These are phyloP conservation scores for Funneliformis caledonium DNA, from an alignment of 371 early-diverging fungal species.

Conservation along the genomic window DNA sequence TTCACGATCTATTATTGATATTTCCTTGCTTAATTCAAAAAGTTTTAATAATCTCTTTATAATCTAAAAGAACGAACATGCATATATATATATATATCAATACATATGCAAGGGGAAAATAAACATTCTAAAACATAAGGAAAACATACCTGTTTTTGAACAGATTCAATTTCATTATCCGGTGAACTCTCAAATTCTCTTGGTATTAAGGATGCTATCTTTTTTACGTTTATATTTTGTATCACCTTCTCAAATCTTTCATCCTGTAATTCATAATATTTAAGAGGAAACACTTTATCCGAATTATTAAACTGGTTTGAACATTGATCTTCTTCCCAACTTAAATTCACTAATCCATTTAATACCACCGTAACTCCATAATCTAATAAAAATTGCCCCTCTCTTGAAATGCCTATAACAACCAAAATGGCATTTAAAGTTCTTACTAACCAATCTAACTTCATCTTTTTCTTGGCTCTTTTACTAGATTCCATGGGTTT, in stretches of 20 bases:
- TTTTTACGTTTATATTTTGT: slow-evolving; percentile 15
- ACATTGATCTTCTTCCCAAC: not conserved
- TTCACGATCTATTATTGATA: not conserved
- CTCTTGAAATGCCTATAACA: too few species aligned
- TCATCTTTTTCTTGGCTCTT: not conserved
- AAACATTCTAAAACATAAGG: not conserved
- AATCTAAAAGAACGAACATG: slow-evolving; percentile 5
- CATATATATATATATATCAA: not conserved
- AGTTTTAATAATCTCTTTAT: slow-evolving; percentile 3
- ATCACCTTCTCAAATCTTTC: slow-evolving; percentile 1
- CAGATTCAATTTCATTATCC: not conserved
- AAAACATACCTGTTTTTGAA: slow-evolving; percentile 20
- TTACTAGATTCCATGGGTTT: not conserved
- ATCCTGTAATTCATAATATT: slow-evolving; percentile 11
- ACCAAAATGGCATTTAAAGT: slow-evolving; percentile 23
- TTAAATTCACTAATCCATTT: slow-evolving; percentile 26
- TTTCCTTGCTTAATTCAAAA: slow-evolving; percentile 1
- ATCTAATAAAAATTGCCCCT: not conserved
- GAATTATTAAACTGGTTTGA: not conserved
- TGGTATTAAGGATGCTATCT: not conserved
- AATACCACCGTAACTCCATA: slow-evolving; percentile 13
- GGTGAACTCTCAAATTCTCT: slow-evolving; percentile 1
- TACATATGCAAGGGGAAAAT: not conserved
- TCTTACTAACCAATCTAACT: slow-evolving; percentile 27
- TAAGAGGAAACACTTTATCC: not conserved